These are phyloP conservation scores for Phytophthora kernoviae DNA, from an alignment of 352 stramenopile genomes.

Conservation along the genomic window DNA sequence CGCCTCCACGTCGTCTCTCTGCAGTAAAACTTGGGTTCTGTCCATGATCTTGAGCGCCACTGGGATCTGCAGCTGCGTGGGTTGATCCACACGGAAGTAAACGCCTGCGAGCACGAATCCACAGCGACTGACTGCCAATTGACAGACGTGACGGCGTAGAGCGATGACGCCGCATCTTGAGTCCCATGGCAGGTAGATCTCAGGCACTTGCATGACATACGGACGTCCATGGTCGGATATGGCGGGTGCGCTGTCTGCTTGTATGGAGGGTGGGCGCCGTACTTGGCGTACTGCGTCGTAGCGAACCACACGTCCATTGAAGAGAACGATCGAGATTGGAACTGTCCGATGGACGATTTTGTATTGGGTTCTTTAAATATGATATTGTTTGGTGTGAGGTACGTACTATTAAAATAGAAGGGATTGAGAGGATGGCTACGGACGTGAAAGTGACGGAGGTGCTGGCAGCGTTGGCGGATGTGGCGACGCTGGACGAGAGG, in stretches of 20 bases:
- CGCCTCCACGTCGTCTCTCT: slow-evolving; percentile 82
- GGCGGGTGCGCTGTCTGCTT: slow-evolving; percentile 61
- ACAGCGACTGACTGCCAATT: slow-evolving; percentile 78
- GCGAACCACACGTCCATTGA: slow-evolving; percentile 81
- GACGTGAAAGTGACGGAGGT: slow-evolving; percentile 47
- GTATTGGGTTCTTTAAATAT: neutral
- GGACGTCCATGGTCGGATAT: slow-evolving; percentile 49
- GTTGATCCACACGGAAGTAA: slow-evolving; percentile 65
- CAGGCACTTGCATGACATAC: slow-evolving; percentile 68
- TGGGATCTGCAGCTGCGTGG: slow-evolving; percentile 50
- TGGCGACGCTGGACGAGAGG: slow-evolving; percentile 2
- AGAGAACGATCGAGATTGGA: neutral
- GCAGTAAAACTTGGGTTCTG: slow-evolving; percentile 61
- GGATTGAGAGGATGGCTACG: slow-evolving; percentile 33
- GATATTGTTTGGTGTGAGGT: slow-evolving; percentile 9
- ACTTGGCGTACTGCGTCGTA: slow-evolving; percentile 58
- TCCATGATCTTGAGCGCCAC: slow-evolving; percentile 88
- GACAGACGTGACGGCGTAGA: slow-evolving; percentile 66
- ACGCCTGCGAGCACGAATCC: slow-evolving; percentile 79
- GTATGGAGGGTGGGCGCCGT: slow-evolving; percentile 58
- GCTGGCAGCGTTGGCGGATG: slow-evolving; percentile 1
- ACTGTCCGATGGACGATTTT: too few relatives aligned
- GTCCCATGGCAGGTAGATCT: slow-evolving; percentile 76
- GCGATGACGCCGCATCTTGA: slow-evolving; percentile 66
- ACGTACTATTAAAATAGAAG: neutral